A percentile compares a stretch with the other conserved stretches of the same genome.
phyloP scores from a whole-genome alignment of 208 protist genomes.

The Leishmania guyanensis region DNA sequence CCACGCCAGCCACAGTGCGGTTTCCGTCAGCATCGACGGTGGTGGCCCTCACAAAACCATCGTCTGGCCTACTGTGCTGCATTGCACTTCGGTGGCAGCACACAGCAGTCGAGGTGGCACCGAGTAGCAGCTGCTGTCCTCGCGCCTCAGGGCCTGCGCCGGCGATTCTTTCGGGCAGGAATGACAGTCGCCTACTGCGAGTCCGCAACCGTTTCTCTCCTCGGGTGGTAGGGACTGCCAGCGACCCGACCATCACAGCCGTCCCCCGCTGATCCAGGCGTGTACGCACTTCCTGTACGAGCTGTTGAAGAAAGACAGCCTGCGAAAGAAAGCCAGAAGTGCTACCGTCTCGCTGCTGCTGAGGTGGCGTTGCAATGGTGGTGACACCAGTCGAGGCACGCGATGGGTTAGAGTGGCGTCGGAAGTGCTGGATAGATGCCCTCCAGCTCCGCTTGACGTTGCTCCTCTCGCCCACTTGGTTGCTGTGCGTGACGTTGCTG shows the following conservation, averaged over 20 bases:
- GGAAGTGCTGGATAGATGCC: background rate
- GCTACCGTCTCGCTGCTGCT: constrained; percentile 15
- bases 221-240: constrained; percentile 6
- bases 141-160: background rate
- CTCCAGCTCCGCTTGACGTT: background rate
- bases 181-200: background rate
- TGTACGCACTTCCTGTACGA: constrained; percentile 30
- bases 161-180: constrained; percentile 7
- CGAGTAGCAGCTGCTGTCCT: constrained; percentile 11
- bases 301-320: constrained; percentile 23
- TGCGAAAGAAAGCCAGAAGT: constrained; percentile 29
- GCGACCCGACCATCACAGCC: constrained; percentile 24
- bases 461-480: background rate
- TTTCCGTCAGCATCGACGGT: background rate
- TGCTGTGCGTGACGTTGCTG: constrained; percentile 1
- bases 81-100: constrained; percentile 15
- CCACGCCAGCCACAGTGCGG: background rate
- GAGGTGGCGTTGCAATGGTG: background rate
- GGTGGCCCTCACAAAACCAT: constrained; percentile 10
- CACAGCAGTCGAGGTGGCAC: constrained; percentile 19
- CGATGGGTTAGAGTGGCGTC: background rate
- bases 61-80: constrained; percentile 14
- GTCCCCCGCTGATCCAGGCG: constrained; percentile 26
- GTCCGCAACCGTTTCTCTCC: constrained; percentile 8
- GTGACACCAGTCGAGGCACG: background rate